Percentiles rank a stretch among this genome's conserved stretches.
Evolutionary conservation across 2,329 filamentous ascomycete genomes (phyloP).

Genomic region (Hymenoscyphus fructigenus): DNA sequence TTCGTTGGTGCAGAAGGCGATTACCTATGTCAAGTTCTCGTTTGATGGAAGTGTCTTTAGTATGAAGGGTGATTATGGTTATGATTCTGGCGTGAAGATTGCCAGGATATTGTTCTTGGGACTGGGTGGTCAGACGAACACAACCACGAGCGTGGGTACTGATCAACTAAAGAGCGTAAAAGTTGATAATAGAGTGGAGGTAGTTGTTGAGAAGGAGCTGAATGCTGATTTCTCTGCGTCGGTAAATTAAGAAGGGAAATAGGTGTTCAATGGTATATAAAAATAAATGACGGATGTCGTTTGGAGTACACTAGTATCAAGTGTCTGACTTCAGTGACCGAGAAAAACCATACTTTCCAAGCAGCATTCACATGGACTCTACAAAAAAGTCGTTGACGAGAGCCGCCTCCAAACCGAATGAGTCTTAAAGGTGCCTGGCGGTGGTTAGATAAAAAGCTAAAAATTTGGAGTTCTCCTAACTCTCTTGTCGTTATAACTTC

Average conservation of each 20-base stretch:
- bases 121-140: not conserved
- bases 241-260: not conserved
- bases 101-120: conserved; percentile 53
- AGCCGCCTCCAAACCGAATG: too few relatives aligned
- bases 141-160: not conserved
- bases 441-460: too few relatives aligned
- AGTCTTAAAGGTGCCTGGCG: too few relatives aligned
- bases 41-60: conserved; percentile 55
- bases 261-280: not conserved
- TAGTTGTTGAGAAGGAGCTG: not conserved
- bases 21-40: conserved; percentile 58
- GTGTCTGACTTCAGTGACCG: too few relatives aligned
- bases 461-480: too few relatives aligned
- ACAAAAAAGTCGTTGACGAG: too few relatives aligned
- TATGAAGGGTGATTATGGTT: conserved; percentile 54
- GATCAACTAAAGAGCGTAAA: not conserved
- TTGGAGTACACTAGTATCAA: not conserved
- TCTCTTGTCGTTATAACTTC: too few relatives aligned
- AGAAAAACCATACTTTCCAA: too few relatives aligned
- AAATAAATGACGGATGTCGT: not conserved
- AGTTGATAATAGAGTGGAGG: not conserved
- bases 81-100: conserved; percentile 45
- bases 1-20: conserved; percentile 56
- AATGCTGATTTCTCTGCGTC: not conserved
- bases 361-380: too few relatives aligned